Percentiles rank a stretch among this genome's conserved stretches.
phyloP scores from a whole-genome alignment of 176 grass and related monocot species.

The Cenchrus purpureus region DNA sequence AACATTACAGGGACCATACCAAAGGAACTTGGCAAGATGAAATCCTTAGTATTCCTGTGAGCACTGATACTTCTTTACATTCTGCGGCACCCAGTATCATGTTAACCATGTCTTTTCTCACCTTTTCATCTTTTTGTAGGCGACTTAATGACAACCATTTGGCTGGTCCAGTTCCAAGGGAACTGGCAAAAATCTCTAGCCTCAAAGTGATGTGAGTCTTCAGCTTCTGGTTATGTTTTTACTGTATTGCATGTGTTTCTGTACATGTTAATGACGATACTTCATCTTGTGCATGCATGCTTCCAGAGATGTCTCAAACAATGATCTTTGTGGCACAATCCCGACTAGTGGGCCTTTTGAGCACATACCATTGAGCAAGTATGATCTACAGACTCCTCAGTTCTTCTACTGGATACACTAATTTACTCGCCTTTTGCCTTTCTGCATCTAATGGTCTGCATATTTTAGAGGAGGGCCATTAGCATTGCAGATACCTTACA shows the following conservation, averaged over 20 bases:
- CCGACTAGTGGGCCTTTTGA: conserved; percentile 76
- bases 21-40: conserved; percentile 60
- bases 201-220: conserved; percentile 84
- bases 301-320: conserved; percentile 77
- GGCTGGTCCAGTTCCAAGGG: conserved; percentile 69
- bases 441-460: conserved; percentile 2
- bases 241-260: neutral
- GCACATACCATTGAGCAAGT: conserved; percentile 73
- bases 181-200: conserved; percentile 54
- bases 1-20: conserved; percentile 77
- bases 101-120: conserved; percentile 1
- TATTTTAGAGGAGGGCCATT: conserved; percentile 1
- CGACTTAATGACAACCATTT: conserved; percentile 69
- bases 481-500: neutral
- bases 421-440: conserved; percentile 4
- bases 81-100: neutral
- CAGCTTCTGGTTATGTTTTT: conserved; percentile 12
- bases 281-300: conserved; percentile 20
- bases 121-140: conserved; percentile 38
- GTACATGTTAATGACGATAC: conserved; percentile 33
- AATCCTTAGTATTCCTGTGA: conserved; percentile 79
- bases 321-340: conserved; percentile 82
- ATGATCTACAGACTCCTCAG: conserved; percentile 20
- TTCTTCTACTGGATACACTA: conserved; percentile 2
- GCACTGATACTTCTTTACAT: conserved; percentile 17